Evolutionary conservation across 139 green algal genomes (phyloP).

Genomic region (Coelastrella sp.): DNA sequence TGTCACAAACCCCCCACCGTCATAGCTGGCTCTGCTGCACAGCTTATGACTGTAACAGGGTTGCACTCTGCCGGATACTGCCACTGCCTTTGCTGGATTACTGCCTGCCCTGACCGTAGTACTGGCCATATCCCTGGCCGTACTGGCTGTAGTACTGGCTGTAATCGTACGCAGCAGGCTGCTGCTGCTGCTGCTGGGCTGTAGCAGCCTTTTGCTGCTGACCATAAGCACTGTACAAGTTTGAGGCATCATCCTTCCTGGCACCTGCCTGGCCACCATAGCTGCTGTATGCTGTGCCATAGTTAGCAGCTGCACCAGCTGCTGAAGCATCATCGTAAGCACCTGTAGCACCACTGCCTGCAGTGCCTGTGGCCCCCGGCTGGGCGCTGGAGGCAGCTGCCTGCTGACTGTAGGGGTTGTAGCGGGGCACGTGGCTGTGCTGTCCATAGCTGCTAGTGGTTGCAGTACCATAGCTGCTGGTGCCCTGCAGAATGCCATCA

Average conservation of each 20-base stretch:
- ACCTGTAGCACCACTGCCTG: not conserved
- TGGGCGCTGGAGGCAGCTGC: not conserved
- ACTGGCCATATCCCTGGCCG: slow-evolving; percentile 26
- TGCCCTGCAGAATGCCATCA: not conserved
- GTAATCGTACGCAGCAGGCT: slow-evolving; percentile 29
- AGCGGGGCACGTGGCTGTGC: slow-evolving; percentile 5
- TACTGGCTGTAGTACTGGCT: slow-evolving; percentile 34
- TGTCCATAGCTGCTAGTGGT: slow-evolving; percentile 29
- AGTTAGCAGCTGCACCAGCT: slow-evolving; percentile 13
- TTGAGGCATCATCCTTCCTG: slow-evolving; percentile 19
- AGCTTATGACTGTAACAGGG: not conserved
- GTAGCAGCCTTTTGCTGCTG: not conserved
- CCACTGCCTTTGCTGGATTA: not conserved
- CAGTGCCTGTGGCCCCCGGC: not conserved
- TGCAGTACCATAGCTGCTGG: slow-evolving; percentile 23
- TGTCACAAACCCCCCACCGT: not conserved
- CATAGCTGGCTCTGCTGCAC: slow-evolving; percentile 25
- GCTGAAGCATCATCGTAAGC: slow-evolving; percentile 35
- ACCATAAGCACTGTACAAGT: slow-evolving; percentile 36
- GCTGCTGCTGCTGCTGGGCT: slow-evolving; percentile 29
- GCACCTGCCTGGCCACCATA: not conserved
- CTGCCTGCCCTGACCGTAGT: slow-evolving; percentile 29
- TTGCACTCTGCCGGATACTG: not conserved
- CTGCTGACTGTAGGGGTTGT: slow-evolving; percentile 38
- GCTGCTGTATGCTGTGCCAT: slow-evolving; percentile 32